Percentiles rank a stretch among this genome's conserved stretches.
Conservation (phyloP, 192 early-diverging fungal species). For the Podochytrium sp. region DNA sequence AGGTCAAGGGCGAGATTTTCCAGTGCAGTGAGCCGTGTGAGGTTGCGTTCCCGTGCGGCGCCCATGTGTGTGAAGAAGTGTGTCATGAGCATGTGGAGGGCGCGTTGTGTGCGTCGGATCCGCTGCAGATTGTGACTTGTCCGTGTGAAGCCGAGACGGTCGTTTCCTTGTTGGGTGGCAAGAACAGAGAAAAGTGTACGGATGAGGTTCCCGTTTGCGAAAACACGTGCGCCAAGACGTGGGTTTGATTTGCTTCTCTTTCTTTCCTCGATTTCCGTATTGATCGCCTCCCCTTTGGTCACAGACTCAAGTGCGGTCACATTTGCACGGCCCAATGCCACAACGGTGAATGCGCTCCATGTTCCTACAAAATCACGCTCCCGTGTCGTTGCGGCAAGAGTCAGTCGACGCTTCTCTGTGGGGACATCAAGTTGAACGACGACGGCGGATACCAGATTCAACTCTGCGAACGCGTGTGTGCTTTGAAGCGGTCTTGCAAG, state of each 20-base stretch:
- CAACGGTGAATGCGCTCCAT: conserved; percentile 43
- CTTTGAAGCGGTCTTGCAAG: conserved; percentile 39
- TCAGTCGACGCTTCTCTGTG: conserved; percentile 27
- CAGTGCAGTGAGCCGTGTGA: conserved; percentile 41
- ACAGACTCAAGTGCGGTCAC: conserved; percentile 45
- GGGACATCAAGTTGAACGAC: conserved; percentile 25
- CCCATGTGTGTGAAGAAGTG: conserved; percentile 38
- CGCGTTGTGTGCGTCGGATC: conserved; percentile 52
- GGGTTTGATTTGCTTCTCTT: not conserved
- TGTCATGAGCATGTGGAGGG: conserved; percentile 38
- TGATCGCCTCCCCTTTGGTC: no score
- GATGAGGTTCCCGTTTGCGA: conserved; percentile 48
- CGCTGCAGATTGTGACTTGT: conserved; percentile 34
- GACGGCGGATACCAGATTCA: conserved; percentile 31
- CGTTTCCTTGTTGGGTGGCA: conserved; percentile 13
- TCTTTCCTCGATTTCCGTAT: not conserved
- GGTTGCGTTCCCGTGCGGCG: conserved; percentile 40
- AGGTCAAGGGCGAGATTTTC: not conserved
- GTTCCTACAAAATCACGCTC: conserved; percentile 22
- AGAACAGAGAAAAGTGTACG: conserved; percentile 33
- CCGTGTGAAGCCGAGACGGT: conserved; percentile 41
- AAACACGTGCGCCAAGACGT: conserved; percentile 39
- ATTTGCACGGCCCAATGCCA: conserved; percentile 44
- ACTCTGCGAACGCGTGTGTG: conserved; percentile 45
- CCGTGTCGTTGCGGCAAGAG: conserved; percentile 45